Conservation (phyloP, 768 basidiomycete species). For the Mrakia gelida region DNA sequence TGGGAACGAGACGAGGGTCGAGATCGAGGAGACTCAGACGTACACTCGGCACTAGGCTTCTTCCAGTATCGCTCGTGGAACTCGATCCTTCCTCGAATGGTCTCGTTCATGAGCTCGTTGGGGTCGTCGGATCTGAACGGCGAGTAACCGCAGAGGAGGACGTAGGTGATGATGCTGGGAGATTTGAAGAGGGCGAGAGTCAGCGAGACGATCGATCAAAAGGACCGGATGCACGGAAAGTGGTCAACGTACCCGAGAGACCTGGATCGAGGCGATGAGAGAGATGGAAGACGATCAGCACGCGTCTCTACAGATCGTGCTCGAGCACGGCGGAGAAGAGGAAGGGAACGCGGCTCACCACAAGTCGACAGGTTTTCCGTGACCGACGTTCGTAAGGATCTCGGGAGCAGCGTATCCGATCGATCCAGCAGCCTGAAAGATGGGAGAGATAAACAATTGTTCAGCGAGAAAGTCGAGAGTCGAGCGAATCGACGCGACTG, state of each 20-base stretch:
- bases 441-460: not conserved
- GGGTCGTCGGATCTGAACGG: conserved; percentile 85
- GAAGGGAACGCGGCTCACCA: conserved; percentile 80
- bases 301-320: not conserved
- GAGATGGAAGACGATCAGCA: not conserved
- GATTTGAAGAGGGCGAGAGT: not conserved
- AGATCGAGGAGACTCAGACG: not conserved
- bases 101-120: conserved; percentile 71
- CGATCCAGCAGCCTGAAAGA: conserved; percentile 28
- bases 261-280: not conserved
- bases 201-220: not conserved
- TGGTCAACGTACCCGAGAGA: conserved; percentile 22
- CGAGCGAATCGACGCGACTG: not conserved
- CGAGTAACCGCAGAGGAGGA: conserved; percentile 88
- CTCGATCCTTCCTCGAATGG: conserved; percentile 74
- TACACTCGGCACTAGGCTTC: conserved; percentile 48
- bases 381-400: conserved; percentile 71
- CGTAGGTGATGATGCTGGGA: conserved; percentile 83
- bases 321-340: not conserved
- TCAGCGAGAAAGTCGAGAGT: not conserved
- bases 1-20: not conserved
- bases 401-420: conserved; percentile 70
- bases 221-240: not conserved
- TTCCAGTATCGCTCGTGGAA: conserved; percentile 95
- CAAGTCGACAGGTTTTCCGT: conserved; percentile 87